Evolutionary conservation across 306 rosid species (phyloP).

Genomic region (Vachellia collinsii): DNA sequence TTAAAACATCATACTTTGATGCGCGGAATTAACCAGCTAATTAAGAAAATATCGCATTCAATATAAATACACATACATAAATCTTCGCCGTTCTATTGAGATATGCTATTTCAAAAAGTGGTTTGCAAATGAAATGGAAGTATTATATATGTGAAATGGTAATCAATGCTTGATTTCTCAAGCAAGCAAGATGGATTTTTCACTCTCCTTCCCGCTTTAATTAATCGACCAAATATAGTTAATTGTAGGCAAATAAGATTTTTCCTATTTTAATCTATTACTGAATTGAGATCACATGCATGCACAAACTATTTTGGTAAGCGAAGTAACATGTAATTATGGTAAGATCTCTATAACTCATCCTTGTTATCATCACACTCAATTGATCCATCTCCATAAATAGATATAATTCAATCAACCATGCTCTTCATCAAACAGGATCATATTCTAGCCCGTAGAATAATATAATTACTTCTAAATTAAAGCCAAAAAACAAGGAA

Average conservation of each 20-base stretch:
- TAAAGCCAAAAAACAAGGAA: not conserved
- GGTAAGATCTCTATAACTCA: conserved; percentile 6
- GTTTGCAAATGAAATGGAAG: not conserved
- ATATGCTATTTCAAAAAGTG: not conserved
- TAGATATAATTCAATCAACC: conserved; percentile 8
- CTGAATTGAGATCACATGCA: not conserved
- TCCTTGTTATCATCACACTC: not conserved
- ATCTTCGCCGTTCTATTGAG: too few species aligned
- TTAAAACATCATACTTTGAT: not conserved
- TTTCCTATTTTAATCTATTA: not conserved
- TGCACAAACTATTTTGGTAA: not conserved
- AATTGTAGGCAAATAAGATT: not conserved
- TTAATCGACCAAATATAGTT: not conserved
- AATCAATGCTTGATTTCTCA: not conserved
- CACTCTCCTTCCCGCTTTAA: not conserved
- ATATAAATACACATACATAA: too few species aligned
- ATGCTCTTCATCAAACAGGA: not conserved
- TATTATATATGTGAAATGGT: not conserved
- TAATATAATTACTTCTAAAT: not conserved
- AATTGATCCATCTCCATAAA: not conserved
- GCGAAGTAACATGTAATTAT: not conserved
- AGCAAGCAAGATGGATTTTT: not conserved
- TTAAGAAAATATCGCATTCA: not conserved
- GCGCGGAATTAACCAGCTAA: not conserved
- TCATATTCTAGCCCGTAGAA: not conserved